Percentiles rank a stretch among this genome's conserved stretches.
These are phyloP conservation scores for Kuraishia floccosa DNA, from an alignment of 805 yeast genomes.

Conservation along the genomic window DNA sequence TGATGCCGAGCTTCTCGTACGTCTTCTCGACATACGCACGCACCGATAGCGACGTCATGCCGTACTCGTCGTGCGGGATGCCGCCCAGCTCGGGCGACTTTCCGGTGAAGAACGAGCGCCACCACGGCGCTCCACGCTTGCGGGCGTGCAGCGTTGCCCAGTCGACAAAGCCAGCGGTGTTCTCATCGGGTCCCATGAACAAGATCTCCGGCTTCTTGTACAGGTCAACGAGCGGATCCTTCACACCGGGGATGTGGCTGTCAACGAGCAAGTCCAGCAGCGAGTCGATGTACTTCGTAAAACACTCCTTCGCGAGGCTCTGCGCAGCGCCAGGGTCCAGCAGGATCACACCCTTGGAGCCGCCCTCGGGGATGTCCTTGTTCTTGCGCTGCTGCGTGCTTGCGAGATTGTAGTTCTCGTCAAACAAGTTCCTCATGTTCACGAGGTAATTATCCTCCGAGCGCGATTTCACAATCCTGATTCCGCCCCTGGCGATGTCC, in stretches of 20 bases:
- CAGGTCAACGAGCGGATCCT: slow-evolving; percentile 77
- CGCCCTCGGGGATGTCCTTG: slow-evolving; percentile 98
- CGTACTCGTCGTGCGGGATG: slow-evolving; percentile 95
- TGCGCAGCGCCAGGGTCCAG: slow-evolving; percentile 64
- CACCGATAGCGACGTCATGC: slow-evolving; percentile 94
- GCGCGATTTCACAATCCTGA: slow-evolving; percentile 84
- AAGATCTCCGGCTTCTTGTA: slow-evolving; percentile 80
- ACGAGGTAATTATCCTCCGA: slow-evolving; percentile 75
- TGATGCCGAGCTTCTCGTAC: slow-evolving; percentile 63
- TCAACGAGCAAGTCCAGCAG: slow-evolving; percentile 75
- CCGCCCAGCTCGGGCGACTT: slow-evolving; percentile 90
- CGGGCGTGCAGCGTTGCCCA: slow-evolving; percentile 97
- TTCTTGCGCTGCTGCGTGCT: slow-evolving; percentile 93
- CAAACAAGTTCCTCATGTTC: slow-evolving; percentile 82
- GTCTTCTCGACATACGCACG: slow-evolving; percentile 84
- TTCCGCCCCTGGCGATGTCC: slow-evolving; percentile 98
- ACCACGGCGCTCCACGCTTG: slow-evolving; percentile 88
- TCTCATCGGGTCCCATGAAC: slow-evolving; percentile 99
- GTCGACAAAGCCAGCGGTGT: slow-evolving; percentile 89
- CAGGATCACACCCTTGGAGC: slow-evolving; percentile 93
- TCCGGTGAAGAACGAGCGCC: slow-evolving; percentile 98
- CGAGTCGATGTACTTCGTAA: slow-evolving; percentile 88
- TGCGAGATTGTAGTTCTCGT: slow-evolving; percentile 93
- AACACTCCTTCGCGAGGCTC: slow-evolving; percentile 71
- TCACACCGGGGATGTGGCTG: slow-evolving; percentile 59